phyloP scores from a whole-genome alignment of 257 asterid species.

The Linaria vulgaris region DNA sequence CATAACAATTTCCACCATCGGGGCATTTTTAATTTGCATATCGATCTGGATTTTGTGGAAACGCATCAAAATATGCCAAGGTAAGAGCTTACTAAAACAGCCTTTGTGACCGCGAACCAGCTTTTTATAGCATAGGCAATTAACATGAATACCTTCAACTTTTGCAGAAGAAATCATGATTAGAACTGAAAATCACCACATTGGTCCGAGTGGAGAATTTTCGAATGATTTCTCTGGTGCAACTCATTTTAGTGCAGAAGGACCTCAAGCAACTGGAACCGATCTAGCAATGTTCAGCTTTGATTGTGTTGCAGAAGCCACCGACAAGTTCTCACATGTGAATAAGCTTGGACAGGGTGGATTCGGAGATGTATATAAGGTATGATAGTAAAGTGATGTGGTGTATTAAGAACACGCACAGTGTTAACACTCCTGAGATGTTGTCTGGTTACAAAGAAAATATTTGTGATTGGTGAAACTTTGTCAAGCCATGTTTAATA shows the following conservation, averaged over 20 bases:
- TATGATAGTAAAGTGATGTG: slow-evolving; percentile 13
- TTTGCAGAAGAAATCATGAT: slow-evolving; percentile 36
- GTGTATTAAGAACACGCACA: neutral
- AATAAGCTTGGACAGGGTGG: slow-evolving; percentile 94
- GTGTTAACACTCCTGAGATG: neutral
- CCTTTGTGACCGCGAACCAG: neutral
- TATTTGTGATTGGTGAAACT: too few species aligned
- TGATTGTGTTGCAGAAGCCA: slow-evolving; percentile 53
- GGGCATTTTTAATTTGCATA: slow-evolving; percentile 36
- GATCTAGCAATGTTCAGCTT: slow-evolving; percentile 59
- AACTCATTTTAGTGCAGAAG: slow-evolving; percentile 41
- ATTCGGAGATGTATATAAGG: slow-evolving; percentile 84
- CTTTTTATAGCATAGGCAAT: neutral
- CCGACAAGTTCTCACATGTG: slow-evolving; percentile 52
- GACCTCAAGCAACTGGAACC: slow-evolving; percentile 52
- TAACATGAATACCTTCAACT: neutral
- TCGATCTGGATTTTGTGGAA: slow-evolving; percentile 44
- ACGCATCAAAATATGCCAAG: slow-evolving; percentile 30
- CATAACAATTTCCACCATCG: slow-evolving; percentile 32
- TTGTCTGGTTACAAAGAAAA: neutral
- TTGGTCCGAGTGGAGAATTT: slow-evolving; percentile 43
- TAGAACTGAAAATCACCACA: slow-evolving; percentile 30
- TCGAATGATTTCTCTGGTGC: slow-evolving; percentile 47
- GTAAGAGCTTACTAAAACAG: slow-evolving; percentile 32
- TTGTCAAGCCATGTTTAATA: too few species aligned